Base-by-base conservation (phyloP, 2,329 filamentous ascomycete genomes). In the Diaporthe vaccinii region DNA sequence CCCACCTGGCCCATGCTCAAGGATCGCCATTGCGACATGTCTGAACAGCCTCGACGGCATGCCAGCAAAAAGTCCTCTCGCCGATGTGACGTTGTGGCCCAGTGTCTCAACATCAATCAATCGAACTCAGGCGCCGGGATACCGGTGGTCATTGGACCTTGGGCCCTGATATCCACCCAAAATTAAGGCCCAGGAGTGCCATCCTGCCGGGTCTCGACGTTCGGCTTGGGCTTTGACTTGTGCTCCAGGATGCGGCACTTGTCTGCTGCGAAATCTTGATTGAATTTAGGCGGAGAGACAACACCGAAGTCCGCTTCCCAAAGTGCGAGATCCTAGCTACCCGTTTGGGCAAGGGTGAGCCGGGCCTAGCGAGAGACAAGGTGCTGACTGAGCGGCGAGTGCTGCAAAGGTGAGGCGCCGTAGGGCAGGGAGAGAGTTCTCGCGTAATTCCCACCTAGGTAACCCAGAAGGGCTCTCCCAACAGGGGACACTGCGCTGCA, bases 341-440 rank as follows among this genome's bases (percentile, higher is more conserved):
- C 65, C 31, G 46, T 68, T 68, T 39, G 31, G 20, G 31, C 41
- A 62, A 53, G 44, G 57, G 14, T 57, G 39, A 44, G 36, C 75
- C 28, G 46, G 71, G 46, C 58, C 72, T 71, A 72, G 68, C 72
- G 41, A 68, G 55, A 57, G 49, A 75, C 73, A 76, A 75, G 75
- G 75, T 76, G 75, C 73, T 76, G 75, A 76, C 75, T 68, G 68
- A 75, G 61, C 74, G n/a, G 74, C 57, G 36, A 31, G 51, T 44
- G 31, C 71, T 67, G 55, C 44, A 44, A 31, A 72, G 46, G 68
- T 36, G 57, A 67, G 74, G 57, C 58, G 59, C 22, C 68, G 68
- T 72, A 58, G 57, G 69, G 68, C 58, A 72, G 49, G 68, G 49
- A 41, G 28, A 58, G 51, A 39, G 49, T 58, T 70, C 53, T 59